Evolutionary conservation across 2,329 filamentous ascomycete species (phyloP).

Genomic region (Nigrospora osmanthi): DNA sequence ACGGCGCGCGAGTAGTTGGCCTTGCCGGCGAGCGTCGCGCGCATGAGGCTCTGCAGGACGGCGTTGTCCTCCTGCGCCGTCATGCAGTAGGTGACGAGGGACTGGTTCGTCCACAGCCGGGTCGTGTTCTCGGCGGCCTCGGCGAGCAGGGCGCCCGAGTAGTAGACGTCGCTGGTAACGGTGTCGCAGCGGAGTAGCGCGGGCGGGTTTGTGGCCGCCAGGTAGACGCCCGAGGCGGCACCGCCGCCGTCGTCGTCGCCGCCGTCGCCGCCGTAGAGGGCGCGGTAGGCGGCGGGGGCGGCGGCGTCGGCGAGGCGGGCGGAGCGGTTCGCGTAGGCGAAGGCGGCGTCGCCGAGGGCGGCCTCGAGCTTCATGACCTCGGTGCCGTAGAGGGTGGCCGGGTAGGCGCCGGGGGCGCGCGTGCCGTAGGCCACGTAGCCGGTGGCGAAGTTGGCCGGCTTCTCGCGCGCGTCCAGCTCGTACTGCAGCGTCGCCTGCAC

Average conservation of each 20-base stretch:
- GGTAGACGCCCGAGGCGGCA: too few species aligned
- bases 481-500: conserved; percentile 71
- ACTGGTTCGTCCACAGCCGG: conserved; percentile 56
- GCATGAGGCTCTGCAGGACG: conserved; percentile 55
- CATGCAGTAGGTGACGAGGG: conserved; percentile 55
- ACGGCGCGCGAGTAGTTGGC: conserved; percentile 62
- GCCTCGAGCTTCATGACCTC: conserved; percentile 63
- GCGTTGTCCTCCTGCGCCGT: conserved; percentile 69
- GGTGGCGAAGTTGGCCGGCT: conserved; percentile 55
- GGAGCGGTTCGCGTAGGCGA: conserved; percentile 34
- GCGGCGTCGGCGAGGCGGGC: conserved; percentile 45
- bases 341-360: conserved; percentile 44
- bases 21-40: conserved; percentile 45
- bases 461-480: conserved; percentile 64
- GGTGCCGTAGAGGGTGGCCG: conserved; percentile 54
- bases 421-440: conserved; percentile 63
- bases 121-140: conserved; percentile 52
- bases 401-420: conserved; percentile 46
- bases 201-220: conserved; percentile 37
- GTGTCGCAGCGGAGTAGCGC: conserved; percentile 57
- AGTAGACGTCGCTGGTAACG: conserved; percentile 67
- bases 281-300: conserved; percentile 43
- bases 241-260: conserved; percentile 4
- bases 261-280: conserved; percentile 37
- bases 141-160: conserved; percentile 51